phyloP scores from a whole-genome alignment of 2,329 filamentous ascomycete genomes.

The Fusarium sp. region DNA sequence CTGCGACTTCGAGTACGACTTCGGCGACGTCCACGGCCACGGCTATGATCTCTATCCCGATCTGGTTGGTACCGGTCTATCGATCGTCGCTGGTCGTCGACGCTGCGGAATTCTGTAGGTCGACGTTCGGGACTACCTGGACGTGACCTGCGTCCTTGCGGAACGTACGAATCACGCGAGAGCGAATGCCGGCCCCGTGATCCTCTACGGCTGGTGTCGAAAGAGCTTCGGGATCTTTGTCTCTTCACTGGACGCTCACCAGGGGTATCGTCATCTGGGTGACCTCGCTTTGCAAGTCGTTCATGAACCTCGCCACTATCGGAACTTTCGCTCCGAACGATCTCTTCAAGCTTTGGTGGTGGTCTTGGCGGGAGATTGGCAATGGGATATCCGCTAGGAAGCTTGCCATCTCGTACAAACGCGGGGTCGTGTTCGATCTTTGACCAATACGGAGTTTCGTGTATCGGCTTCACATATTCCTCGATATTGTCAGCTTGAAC shows the following conservation, averaged over 20 bases:
- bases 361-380: conserved; percentile 7
- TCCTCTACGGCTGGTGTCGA: conserved; percentile 1
- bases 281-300: conserved; percentile 22
- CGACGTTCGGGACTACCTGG: conserved; percentile 21
- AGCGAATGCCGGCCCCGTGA: conserved; percentile 1
- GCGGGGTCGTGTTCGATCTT: conserved; percentile 54
- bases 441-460: conserved; percentile 53
- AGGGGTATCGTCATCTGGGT: conserved; percentile 15
- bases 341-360: conserved; percentile 2
- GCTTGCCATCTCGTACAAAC: conserved; percentile 46
- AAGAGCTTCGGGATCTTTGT: conserved; percentile 29
- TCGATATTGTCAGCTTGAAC: conserved; percentile 54
- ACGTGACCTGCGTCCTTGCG: conserved; percentile 18
- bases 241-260: conserved; percentile 32
- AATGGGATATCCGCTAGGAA: conserved; percentile 36
- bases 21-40: neutral
- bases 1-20: conserved; percentile 6
- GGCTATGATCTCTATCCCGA: conserved; percentile 16
- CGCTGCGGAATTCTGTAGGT: conserved; percentile 8
- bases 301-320: conserved; percentile 31
- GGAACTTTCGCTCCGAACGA: conserved; percentile 17
- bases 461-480: conserved; percentile 54
- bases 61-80: conserved; percentile 24
- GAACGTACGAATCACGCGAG: conserved; percentile 14
- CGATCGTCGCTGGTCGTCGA: conserved; percentile 28